Percentiles rank a stretch among this genome's conserved stretches.
Conservation (phyloP, 2,329 filamentous ascomycete genomes). For the Colletotrichum kahawae region DNA sequence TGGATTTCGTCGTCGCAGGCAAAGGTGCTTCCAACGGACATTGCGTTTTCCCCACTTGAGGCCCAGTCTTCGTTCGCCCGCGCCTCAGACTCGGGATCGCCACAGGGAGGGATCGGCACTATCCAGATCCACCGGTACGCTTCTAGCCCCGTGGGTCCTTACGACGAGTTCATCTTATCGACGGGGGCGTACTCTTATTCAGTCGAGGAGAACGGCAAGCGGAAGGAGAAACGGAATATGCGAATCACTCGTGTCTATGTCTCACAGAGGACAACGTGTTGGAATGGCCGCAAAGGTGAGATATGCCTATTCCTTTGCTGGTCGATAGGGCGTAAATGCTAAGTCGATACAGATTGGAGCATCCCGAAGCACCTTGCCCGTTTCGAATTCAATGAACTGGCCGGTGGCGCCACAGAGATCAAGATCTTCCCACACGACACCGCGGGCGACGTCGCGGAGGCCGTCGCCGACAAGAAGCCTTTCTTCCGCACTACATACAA, state of each 20-base stretch:
- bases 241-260: slow-evolving; percentile 59
- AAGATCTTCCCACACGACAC: slow-evolving; percentile 50
- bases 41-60: slow-evolving; percentile 53
- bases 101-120: slow-evolving; percentile 49
- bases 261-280: slow-evolving; percentile 55
- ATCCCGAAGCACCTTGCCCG: slow-evolving; percentile 60
- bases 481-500: slow-evolving; percentile 52
- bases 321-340: slow-evolving; percentile 6
- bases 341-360: slow-evolving; percentile 50
- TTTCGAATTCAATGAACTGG: slow-evolving; percentile 48
- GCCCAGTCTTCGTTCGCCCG: slow-evolving; percentile 41
- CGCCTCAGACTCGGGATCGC: slow-evolving; percentile 36
- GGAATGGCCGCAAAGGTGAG: slow-evolving; percentile 55
- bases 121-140: slow-evolving; percentile 56
- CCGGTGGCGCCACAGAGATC: slow-evolving; percentile 41
- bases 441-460: slow-evolving; percentile 31
- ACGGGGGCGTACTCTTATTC: slow-evolving; percentile 51
- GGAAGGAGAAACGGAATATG: slow-evolving; percentile 36
- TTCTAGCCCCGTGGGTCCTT: slow-evolving; percentile 55
- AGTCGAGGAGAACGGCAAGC: slow-evolving; percentile 35
- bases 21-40: slow-evolving; percentile 31
- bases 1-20: slow-evolving; percentile 36
- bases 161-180: slow-evolving; percentile 55
- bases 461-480: slow-evolving; percentile 35
- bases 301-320: background rate